Conservation (phyloP, 805 yeast species). For the Yarrowia sp. region DNA sequence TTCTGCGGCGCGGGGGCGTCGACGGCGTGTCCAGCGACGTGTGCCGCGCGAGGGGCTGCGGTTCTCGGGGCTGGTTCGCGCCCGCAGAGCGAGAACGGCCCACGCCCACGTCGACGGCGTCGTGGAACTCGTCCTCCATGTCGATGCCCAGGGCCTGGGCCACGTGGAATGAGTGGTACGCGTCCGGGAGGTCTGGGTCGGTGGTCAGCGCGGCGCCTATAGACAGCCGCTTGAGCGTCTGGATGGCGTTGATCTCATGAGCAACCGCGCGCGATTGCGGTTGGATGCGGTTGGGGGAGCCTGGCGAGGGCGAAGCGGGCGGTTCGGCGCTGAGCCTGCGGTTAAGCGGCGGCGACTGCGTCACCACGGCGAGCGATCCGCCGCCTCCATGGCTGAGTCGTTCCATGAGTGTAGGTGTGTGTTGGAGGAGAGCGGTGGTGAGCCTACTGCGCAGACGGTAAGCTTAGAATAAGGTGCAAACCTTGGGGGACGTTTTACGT, state of each 20-base stretch:
- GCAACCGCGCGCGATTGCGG: slow-evolving; percentile 39
- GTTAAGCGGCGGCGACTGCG: slow-evolving; percentile 18
- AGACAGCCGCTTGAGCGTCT: slow-evolving; percentile 44
- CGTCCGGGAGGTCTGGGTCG: slow-evolving; percentile 44
- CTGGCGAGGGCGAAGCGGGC: background rate
- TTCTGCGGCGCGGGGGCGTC: slow-evolving; percentile 9
- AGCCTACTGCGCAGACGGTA: background rate
- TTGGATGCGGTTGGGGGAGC: slow-evolving; percentile 26
- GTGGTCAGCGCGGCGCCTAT: slow-evolving; percentile 40
- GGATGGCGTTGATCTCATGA: slow-evolving; percentile 44
- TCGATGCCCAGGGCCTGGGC: slow-evolving; percentile 24
- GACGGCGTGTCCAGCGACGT: slow-evolving; percentile 20
- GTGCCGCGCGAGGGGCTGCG: background rate
- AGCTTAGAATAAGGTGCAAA: slow-evolving; percentile 2
- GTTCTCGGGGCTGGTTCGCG: background rate
- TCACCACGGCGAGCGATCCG: slow-evolving; percentile 17
- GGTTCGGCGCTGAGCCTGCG: slow-evolving; percentile 1
- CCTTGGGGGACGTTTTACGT: background rate
- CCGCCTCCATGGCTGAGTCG: slow-evolving; percentile 25
- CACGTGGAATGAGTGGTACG: slow-evolving; percentile 15
- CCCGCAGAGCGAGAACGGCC: background rate
- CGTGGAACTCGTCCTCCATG: slow-evolving; percentile 16
- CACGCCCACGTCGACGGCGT: background rate
- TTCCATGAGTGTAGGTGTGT: slow-evolving; percentile 14
- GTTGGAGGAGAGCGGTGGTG: background rate